These are phyloP conservation scores for Apostasia shenzhenica DNA, from an alignment of 106 monocot species.

Conservation along the genomic window DNA sequence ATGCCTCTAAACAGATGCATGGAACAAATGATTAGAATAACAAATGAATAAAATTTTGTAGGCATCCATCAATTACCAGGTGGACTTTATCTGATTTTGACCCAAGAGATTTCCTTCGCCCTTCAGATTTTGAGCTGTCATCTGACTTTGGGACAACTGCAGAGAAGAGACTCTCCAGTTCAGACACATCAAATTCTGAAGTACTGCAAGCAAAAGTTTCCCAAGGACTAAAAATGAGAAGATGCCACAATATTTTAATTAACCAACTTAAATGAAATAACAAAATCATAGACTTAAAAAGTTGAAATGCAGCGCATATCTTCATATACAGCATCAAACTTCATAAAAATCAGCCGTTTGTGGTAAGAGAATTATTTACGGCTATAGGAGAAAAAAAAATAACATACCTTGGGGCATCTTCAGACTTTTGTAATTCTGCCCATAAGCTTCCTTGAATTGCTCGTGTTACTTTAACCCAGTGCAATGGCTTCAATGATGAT, in stretches of 20 bases:
- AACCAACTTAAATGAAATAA: background rate
- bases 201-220: conserved; percentile 35
- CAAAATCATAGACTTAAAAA: background rate
- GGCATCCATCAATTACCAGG: conserved; percentile 44
- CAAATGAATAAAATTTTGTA: background rate
- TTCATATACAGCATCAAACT: background rate
- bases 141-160: conserved; percentile 73
- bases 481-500: conserved; percentile 78
- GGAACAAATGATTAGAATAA: background rate
- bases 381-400: background rate
- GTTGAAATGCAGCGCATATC: background rate
- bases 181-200: conserved; percentile 91
- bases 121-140: conserved; percentile 63
- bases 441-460: conserved; percentile 95
- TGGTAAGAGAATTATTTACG: background rate
- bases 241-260: background rate
- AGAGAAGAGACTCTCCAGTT: conserved; percentile 88
- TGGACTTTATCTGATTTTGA: conserved; percentile 94
- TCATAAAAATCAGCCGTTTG: background rate
- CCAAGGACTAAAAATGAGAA: background rate
- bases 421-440: conserved; percentile 82
- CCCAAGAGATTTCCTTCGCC: conserved; percentile 84
- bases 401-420: conserved; percentile 66
- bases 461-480: conserved; percentile 98
- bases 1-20: background rate